Conservation (phyloP, 2,329 filamentous ascomycete genomes). For the Bipolaris cookei region DNA sequence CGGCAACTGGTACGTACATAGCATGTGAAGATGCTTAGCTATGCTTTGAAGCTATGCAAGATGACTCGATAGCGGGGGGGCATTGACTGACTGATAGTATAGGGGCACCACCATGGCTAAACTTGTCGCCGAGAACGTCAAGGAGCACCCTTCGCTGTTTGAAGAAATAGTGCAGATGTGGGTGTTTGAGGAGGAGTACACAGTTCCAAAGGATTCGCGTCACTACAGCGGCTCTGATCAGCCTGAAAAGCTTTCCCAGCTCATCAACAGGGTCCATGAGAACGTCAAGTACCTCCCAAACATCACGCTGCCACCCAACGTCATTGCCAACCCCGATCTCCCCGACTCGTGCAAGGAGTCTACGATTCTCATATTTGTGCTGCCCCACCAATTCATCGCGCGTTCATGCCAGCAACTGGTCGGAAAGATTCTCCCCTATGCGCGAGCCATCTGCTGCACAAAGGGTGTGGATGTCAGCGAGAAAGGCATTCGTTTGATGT, state of each 20-base stretch:
- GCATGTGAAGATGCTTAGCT: background rate
- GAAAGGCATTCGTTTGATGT: constrained; percentile 86
- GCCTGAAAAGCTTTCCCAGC: constrained; percentile 82
- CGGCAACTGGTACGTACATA: constrained; percentile 81
- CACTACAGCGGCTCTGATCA: constrained; percentile 71
- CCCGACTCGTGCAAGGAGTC: constrained; percentile 81
- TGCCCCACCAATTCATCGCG: constrained; percentile 94
- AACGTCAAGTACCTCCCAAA: constrained; percentile 98
- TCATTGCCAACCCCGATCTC: constrained; percentile 82
- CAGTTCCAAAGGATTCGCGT: constrained; percentile 72
- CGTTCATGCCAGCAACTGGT: constrained; percentile 82
- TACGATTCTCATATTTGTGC: constrained; percentile 92
- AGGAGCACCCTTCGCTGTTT: constrained; percentile 77
- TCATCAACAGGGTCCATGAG: constrained; percentile 94
- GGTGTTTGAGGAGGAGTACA: constrained; percentile 94
- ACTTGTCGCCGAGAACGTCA: constrained; percentile 92
- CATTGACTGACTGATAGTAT: constrained; percentile 16
- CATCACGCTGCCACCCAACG: constrained; percentile 80
- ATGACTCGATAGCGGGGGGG: background rate
- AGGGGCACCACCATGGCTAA: constrained; percentile 98
- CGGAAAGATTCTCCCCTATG: constrained; percentile 89
- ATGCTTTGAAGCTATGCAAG: background rate
- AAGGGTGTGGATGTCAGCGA: constrained; percentile 95
- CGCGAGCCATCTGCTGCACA: constrained; percentile 94
- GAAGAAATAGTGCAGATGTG: constrained; percentile 95